These are phyloP conservation scores for Diddensiella caesifluorescens DNA, from an alignment of 805 yeast genomes.

Conservation along the genomic window DNA sequence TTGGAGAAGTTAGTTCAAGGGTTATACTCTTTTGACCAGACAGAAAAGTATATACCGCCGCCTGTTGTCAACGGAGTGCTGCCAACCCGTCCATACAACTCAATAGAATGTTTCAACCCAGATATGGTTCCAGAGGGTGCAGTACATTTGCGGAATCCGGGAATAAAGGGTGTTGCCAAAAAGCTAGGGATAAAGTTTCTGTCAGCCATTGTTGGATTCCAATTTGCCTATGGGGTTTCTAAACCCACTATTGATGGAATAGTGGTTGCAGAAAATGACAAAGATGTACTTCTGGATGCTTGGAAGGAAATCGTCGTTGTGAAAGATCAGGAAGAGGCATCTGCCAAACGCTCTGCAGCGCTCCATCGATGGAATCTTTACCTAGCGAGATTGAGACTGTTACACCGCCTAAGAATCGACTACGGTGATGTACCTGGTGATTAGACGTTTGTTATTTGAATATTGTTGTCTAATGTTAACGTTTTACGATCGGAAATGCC, in stretches of 20 bases:
- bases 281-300: constrained; percentile 13
- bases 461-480: no score
- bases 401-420: constrained; percentile 6
- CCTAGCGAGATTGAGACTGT: constrained; percentile 5
- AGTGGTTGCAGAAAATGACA: constrained; percentile 51
- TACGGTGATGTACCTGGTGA: constrained; percentile 7
- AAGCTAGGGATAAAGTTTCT: constrained; percentile 61
- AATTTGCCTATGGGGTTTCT: constrained; percentile 46
- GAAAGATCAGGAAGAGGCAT: not conserved
- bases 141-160: constrained; percentile 45
- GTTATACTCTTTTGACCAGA: constrained; percentile 65
- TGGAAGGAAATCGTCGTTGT: constrained; percentile 3
- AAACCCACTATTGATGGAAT: constrained; percentile 65
- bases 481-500: not conserved
- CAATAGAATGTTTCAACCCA: constrained; percentile 63
- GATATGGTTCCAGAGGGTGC: constrained; percentile 75
- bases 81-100: constrained; percentile 65
- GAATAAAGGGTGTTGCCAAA: constrained; percentile 58
- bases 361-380: constrained; percentile 10
- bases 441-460: not conserved
- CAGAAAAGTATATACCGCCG: constrained; percentile 56
- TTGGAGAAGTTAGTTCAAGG: constrained; percentile 39
- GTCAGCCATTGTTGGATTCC: constrained; percentile 67
- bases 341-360: constrained; percentile 5
- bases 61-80: constrained; percentile 54